Percentiles rank a stretch among this genome's conserved stretches.
Conservation (phyloP, 768 basidiomycete genomes). For the Ramaria sp. region DNA sequence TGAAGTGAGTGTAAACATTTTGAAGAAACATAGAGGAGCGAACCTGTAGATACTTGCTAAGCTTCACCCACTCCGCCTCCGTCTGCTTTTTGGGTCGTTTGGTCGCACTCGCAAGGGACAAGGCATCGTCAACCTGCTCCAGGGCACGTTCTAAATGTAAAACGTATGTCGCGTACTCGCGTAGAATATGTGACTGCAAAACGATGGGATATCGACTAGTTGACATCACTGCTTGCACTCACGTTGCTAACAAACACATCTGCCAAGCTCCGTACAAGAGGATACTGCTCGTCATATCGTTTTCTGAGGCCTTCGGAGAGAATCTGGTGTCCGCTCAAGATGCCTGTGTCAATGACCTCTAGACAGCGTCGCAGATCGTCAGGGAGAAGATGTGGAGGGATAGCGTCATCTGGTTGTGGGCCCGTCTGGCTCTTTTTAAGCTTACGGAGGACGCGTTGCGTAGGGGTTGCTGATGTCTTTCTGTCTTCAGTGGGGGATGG, state of each 20-base stretch:
- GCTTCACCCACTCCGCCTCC: constrained; percentile 63
- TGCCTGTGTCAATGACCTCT: constrained; percentile 76
- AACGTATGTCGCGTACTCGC: constrained; percentile 90
- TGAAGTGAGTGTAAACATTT: not conserved
- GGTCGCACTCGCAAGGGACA: constrained; percentile 46
- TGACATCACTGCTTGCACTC: constrained; percentile 22
- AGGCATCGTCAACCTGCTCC: constrained; percentile 73
- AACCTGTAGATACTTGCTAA: constrained; percentile 56
- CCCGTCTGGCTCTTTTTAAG: constrained; percentile 52
- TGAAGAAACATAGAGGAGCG: not conserved
- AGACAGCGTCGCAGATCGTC: constrained; percentile 80
- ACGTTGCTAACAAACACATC: constrained; percentile 96
- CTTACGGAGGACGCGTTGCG: constrained; percentile 46
- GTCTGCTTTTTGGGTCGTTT: constrained; percentile 82
- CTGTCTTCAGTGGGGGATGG: constrained; percentile 24
- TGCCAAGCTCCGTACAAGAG: constrained; percentile 82
- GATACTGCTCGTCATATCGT: constrained; percentile 93
- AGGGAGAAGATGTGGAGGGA: constrained; percentile 73
- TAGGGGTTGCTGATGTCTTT: constrained; percentile 21
- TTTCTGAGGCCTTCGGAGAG: constrained; percentile 78
- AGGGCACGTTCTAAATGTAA: constrained; percentile 89
- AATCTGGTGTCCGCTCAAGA: constrained; percentile 81
- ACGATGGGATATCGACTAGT: constrained; percentile 11
- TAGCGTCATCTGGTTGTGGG: constrained; percentile 29
- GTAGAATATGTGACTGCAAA: constrained; percentile 77